A percentile compares a stretch with the other conserved stretches of the same genome.
Conservation (phyloP, 2,329 filamentous ascomycete species). For the Aspergillus sp. region DNA sequence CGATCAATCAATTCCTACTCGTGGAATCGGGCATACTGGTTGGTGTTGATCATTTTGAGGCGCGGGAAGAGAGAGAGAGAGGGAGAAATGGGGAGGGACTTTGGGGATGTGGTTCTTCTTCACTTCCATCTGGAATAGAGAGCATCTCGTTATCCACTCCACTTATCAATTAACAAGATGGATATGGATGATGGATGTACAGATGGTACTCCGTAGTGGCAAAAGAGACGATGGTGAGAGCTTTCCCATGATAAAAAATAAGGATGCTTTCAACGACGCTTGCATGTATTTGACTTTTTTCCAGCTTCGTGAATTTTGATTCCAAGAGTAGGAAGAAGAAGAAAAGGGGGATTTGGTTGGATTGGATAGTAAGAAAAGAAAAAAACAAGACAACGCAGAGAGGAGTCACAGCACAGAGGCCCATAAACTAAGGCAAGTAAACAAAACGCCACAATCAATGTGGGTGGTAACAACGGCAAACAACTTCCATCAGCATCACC, state of each 20-base stretch:
- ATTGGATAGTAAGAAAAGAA: background rate
- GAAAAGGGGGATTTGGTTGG: background rate
- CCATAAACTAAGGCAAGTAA: slow-evolving; percentile 6
- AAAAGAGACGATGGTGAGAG: background rate
- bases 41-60: too few relatives aligned
- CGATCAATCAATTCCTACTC: too few relatives aligned
- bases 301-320: background rate
- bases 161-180: background rate
- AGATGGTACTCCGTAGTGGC: background rate
- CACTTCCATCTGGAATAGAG: too few relatives aligned
- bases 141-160: too few relatives aligned
- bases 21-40: too few relatives aligned
- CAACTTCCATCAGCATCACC: slow-evolving; percentile 14
- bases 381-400: background rate
- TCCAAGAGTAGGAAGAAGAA: background rate
- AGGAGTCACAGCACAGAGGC: background rate
- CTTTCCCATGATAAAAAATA: background rate
- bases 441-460: slow-evolving; percentile 11
- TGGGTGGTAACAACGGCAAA: slow-evolving; percentile 8
- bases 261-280: background rate
- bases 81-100: too few relatives aligned
- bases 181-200: background rate
- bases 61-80: too few relatives aligned
- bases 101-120: too few relatives aligned
- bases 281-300: background rate